phyloP scores from a whole-genome alignment of 2,329 filamentous ascomycete genomes.

The Zarea fungicola region DNA sequence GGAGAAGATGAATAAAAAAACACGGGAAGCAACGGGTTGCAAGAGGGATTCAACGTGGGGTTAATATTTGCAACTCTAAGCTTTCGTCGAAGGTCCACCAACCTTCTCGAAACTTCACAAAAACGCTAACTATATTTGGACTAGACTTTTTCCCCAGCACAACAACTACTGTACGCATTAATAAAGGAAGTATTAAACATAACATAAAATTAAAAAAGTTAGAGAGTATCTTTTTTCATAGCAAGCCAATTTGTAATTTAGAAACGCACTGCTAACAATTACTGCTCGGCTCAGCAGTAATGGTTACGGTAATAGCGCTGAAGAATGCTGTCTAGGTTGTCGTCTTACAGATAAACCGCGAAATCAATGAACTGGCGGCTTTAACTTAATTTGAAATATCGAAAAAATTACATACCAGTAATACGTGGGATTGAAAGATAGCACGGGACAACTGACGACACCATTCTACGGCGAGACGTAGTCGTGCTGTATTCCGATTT shows the following conservation, averaged over 20 bases:
- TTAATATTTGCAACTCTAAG: constrained; percentile 15
- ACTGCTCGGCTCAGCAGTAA: too few relatives aligned
- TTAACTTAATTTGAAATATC: too few relatives aligned
- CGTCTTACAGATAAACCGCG: too few relatives aligned
- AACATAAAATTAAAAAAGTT: not conserved
- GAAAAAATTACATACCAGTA: too few relatives aligned
- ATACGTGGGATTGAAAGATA: not conserved
- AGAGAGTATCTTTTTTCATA: too few relatives aligned
- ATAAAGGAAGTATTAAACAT: not conserved
- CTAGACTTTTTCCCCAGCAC: not conserved
- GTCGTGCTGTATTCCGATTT: not conserved
- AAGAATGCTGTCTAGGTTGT: too few relatives aligned
- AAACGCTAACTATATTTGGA: constrained; percentile 4
- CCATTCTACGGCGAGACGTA: not conserved
- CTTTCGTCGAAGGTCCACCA: constrained; percentile 12
- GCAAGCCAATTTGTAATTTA: too few relatives aligned
- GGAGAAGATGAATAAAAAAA: not conserved
- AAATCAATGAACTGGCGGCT: too few relatives aligned
- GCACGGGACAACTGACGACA: not conserved
- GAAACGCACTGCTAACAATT: too few relatives aligned
- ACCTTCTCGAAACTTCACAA: constrained; percentile 15
- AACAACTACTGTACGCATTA: not conserved
- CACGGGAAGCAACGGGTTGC: too few relatives aligned
- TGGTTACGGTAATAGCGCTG: too few relatives aligned
- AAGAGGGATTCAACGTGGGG: constrained; percentile 5